Percentiles rank a stretch among this genome's conserved stretches.
phyloP scores from a whole-genome alignment of 129 eudicot genomes.

The Flaveria linearis region DNA sequence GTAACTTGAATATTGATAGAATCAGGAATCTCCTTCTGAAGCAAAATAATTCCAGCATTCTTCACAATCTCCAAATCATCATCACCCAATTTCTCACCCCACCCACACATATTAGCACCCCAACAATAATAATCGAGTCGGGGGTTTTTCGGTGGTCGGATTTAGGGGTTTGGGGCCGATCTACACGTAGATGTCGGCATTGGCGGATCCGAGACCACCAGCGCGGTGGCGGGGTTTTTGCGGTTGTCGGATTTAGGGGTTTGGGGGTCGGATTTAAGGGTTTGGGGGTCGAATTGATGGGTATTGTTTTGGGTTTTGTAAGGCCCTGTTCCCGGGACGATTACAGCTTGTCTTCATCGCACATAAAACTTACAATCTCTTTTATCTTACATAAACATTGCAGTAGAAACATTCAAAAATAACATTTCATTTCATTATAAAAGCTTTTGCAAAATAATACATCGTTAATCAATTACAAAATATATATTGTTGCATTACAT shows the following conservation, averaged over 20 bases:
- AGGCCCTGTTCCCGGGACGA: too few relatives aligned
- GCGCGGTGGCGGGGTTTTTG: slow-evolving; percentile 34
- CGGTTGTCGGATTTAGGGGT: slow-evolving; percentile 21
- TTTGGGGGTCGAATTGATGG: slow-evolving; percentile 20
- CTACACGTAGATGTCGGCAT: slow-evolving; percentile 88
- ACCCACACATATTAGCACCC: slow-evolving; percentile 88
- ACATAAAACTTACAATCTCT: too few relatives aligned
- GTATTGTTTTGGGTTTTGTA: slow-evolving; percentile 24
- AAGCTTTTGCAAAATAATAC: too few relatives aligned
- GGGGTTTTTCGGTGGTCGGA: too few relatives aligned
- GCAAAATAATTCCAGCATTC: slow-evolving; percentile 89
- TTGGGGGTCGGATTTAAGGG: slow-evolving; percentile 39
- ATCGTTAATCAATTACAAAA: too few relatives aligned
- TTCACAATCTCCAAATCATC: slow-evolving; percentile 54
- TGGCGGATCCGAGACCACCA: slow-evolving; percentile 95
- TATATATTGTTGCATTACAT: too few relatives aligned
- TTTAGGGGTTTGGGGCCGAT: slow-evolving; percentile 51
- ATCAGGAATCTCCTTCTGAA: slow-evolving; percentile 96
- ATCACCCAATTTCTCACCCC: slow-evolving; percentile 47
- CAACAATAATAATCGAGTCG: slow-evolving; percentile 74
- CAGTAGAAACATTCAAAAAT: too few relatives aligned
- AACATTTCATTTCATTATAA: too few relatives aligned
- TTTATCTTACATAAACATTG: too few relatives aligned
- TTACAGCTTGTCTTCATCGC: too few relatives aligned
- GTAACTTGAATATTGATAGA: slow-evolving; percentile 80